Evolutionary conservation across 2,329 filamentous ascomycete species (phyloP), one percentile per base, ranked within the genome.

Genomic region (Onygena corvina): DNA sequence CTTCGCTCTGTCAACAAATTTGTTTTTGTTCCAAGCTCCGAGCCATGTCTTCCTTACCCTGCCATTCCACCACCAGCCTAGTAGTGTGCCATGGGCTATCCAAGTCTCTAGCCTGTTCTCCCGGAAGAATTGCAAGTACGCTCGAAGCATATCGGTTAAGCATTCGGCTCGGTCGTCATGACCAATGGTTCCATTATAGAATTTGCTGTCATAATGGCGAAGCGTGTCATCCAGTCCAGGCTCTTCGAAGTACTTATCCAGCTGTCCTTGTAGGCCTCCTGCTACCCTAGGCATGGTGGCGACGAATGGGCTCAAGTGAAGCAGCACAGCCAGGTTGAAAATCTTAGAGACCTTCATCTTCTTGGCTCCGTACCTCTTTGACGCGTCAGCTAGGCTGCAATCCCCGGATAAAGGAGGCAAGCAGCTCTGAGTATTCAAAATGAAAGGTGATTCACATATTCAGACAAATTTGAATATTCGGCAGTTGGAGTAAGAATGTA

Each of bases 11-110:
- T 31, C 14, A 52, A 18, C 33, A 35, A 12, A 12, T 9, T 9
- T 21, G 16, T 16, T 18, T 12, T 11, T 23, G 21, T 18, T 27
- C 7, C 35, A 16, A 40, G 27, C 25, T 16, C 20, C 29, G 57
- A 6, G 23, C 48, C 18, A n/a, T 21, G 25, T 12, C 18, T 34
- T n/a, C 44, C 53, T n/a, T 63, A 76, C 74, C 66, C 72, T 71
- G 50, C 72, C 72, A 62, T 87, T 90, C 86, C 86, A 93, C 84
- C 84, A 92, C 86, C 86, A 93, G 9, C 86, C 86, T 18, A 93
- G 70, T 46, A 92, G 68, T 3, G 86, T 88, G 45, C 86, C 86
- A 64, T 93, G 86, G 33, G 86, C 86, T 52, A 93, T 79, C 86
- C 86, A 92, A 0, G 86, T 90, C 66, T 90, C 84, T 53, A 87